These are phyloP conservation scores for Cyclocybe cylindracea DNA, from an alignment of 768 basidiomycete genomes.

Conservation along the genomic window DNA sequence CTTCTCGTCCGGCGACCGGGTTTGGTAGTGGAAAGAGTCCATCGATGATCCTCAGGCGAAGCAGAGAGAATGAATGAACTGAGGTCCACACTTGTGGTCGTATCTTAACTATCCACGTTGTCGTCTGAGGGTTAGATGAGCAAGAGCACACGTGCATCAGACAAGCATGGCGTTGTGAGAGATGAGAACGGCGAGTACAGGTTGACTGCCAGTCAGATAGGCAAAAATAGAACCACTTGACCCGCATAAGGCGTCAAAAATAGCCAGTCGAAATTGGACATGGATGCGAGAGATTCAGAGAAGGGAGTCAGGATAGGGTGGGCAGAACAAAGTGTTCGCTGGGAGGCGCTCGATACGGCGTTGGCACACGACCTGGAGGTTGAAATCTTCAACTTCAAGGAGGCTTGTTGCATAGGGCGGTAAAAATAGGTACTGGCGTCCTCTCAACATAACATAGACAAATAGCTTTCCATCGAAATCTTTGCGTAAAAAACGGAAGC, in stretches of 20 bases:
- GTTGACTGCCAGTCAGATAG: background rate
- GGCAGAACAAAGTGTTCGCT: too few relatives aligned
- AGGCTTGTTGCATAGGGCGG: too few relatives aligned
- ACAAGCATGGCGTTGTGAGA: background rate
- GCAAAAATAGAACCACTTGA: background rate
- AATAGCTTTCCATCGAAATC: slow-evolving; percentile 5
- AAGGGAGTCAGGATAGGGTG: background rate
- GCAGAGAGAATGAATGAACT: too few relatives aligned
- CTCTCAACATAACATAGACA: background rate
- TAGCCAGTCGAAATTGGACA: background rate
- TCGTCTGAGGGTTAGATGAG: background rate
- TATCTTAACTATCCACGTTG: too few relatives aligned
- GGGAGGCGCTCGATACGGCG: too few relatives aligned
- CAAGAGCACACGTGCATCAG: slow-evolving; percentile 10
- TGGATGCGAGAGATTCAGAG: background rate
- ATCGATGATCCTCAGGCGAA: too few relatives aligned
- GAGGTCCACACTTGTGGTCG: too few relatives aligned
- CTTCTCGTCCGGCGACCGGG: background rate
- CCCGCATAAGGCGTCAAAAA: background rate
- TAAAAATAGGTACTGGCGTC: background rate
- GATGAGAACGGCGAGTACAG: background rate
- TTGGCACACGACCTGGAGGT: too few relatives aligned
- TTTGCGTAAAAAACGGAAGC: slow-evolving; percentile 18
- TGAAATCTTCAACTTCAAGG: too few relatives aligned
- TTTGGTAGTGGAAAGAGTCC: background rate